Evolutionary conservation across 441 rosid species (phyloP), one percentile per base, ranked within the genome.

Genomic region (Aleurites moluccanus): DNA sequence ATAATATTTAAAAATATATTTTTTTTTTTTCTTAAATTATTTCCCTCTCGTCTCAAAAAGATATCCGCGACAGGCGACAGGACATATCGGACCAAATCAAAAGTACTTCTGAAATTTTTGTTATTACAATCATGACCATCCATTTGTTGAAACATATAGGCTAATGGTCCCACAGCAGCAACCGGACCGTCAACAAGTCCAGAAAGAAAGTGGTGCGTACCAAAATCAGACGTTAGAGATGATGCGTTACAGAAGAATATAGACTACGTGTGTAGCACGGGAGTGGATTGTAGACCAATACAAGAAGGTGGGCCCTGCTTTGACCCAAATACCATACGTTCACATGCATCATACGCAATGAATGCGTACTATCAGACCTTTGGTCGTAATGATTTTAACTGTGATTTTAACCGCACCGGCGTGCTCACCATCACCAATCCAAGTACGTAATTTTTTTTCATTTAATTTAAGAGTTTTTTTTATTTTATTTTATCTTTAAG

Each of bases 261-360:
- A 65, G 93, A 91, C 76, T 91, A 84, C 81, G 90, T 81, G 62
- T 90, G 94, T 66, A 87, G 91, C 80, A 30, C 1, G 0, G 83
- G 84, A 38, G 75, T 90, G 64, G 82, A 90, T 57, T 91, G 97
- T 78, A 62, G 20, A 75, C 80, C 92, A 1, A 88, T 91, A 71
- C 85, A 84, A 69, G 30, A 40, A 0, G 91, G 89, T 59, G 92
- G 92, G 73, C n/a, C 84, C 3, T 88, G 97, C 72, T 91, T 83
- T 69, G 68, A 69, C 38, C 93, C 92, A 9, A 64, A 89, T 68
- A 83, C 82, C 0, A 79, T 86, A 70, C 81, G 85, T 65, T 83
- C 96, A 8, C 93, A 89, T 68, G 92, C 93, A 27, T 75, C 93
- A 2, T 89, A 86, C 63, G 88, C 86, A 6, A 91, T 91, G 96